Base-by-base conservation (phyloP, 495 filamentous ascomycete species). In the Xylaria bambusicola region DNA sequence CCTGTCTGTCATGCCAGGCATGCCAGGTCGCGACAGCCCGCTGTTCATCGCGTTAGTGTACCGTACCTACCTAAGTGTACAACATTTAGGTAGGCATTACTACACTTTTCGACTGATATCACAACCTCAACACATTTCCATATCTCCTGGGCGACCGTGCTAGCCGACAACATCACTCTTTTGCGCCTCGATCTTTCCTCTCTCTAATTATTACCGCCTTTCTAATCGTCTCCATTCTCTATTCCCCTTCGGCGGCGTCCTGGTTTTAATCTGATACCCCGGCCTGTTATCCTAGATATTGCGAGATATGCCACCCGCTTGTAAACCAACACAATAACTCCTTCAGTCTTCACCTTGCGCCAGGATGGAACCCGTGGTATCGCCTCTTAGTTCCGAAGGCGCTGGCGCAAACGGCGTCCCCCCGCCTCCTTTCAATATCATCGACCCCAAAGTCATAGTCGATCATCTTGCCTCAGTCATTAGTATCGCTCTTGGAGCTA, bases 401-500 rank as follows among this genome's bases (percentile, higher is more conserved):
- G 67, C 74, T 36, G 72, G 67, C 40, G 26, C 75, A 21, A 80
- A 80, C 64, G 77, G 77, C 67, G 66, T 74, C 35, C 61, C 73
- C 42, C 61, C 74, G 35, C 62, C 75, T 60, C 61, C 75, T 40
- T 82, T 83, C 57, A 71, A 75, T 33, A 63, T 75, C 45, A 62
- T 82, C 62, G 77, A 83, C 63, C 78, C 81, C 0, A 63, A 54
- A 50, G 66, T 78, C 48, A 73, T 98, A 40, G 83, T 97, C 51
- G 87, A 93, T 48, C 87, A 97, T 77, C 82, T 98, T 54, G 80
- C 78, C 36, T 83, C 85, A 54, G 85, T 97, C 54, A 82, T 96
- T 64, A 82, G 87, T 69, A 86, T 93, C 52, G 92, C 89, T 62
- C 81, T 99, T 52, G 95, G 93, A 63, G 92, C 95, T 58, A 84